Evolutionary conservation across 2,329 filamentous ascomycete species (phyloP).

Genomic region (Colletotrichum endophyticum): DNA sequence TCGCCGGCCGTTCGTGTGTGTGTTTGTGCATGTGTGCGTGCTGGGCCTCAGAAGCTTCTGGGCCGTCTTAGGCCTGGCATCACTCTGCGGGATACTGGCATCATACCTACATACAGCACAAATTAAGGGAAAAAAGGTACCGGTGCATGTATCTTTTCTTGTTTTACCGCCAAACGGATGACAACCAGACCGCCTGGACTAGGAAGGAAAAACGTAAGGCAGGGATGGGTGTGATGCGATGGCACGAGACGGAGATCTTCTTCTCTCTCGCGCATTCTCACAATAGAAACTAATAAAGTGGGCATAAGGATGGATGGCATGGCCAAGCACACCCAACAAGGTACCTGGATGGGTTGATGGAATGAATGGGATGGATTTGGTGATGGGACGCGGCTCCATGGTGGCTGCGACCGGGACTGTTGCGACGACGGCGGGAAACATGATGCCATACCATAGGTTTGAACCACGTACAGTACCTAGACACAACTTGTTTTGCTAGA

Average conservation of each 20-base stretch:
- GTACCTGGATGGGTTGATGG: not conserved
- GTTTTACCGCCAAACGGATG: not conserved
- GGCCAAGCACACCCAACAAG: not conserved
- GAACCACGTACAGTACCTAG: not conserved
- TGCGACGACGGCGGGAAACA: not conserved
- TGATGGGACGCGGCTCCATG: not conserved
- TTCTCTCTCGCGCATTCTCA: not conserved
- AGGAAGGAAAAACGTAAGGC: not conserved
- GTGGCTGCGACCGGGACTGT: not conserved
- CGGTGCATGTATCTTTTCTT: not conserved
- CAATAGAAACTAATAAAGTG: not conserved
- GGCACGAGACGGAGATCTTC: not conserved
- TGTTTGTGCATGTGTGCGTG: not conserved
- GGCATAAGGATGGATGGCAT: not conserved
- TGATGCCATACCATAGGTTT: constrained; percentile 3
- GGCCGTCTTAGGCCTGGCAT: not conserved
- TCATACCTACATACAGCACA: not conserved
- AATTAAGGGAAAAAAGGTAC: not conserved
- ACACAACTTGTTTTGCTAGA: not conserved
- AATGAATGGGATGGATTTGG: not conserved
- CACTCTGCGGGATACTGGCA: not conserved
- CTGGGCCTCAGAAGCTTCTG: not conserved
- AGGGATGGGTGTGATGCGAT: not conserved
- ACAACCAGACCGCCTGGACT: not conserved
- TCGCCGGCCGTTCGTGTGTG: not conserved